Percentiles rank a stretch among this genome's conserved stretches.
phyloP scores from a whole-genome alignment of 2,329 filamentous ascomycete genomes.

The Trichoderma cornu-damae region DNA sequence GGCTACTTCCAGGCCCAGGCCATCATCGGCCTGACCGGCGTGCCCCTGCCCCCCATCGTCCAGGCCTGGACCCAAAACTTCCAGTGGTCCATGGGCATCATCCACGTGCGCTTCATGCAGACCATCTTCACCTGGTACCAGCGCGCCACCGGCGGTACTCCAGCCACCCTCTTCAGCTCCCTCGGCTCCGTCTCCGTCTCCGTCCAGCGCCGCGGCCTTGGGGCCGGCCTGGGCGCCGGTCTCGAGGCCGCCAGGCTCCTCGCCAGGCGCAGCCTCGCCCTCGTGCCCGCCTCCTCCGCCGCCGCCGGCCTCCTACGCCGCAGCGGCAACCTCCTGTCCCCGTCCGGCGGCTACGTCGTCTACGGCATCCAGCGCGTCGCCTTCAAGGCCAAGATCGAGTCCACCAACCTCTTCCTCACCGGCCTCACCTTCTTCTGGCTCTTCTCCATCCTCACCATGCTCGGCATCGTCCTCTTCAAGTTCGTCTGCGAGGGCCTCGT shows the following conservation, averaged over 20 bases:
- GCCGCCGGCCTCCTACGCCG: slow-evolving; percentile 46
- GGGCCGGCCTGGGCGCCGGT: slow-evolving; percentile 31
- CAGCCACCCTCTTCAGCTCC: slow-evolving; percentile 70
- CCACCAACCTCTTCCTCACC: slow-evolving; percentile 90
- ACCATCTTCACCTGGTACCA: slow-evolving; percentile 93
- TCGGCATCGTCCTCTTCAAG: slow-evolving; percentile 51
- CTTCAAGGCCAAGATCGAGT: slow-evolving; percentile 78
- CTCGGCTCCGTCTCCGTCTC: slow-evolving; percentile 60
- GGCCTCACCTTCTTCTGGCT: slow-evolving; percentile 83
- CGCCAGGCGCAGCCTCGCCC: slow-evolving; percentile 51
- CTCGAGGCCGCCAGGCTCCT: slow-evolving; percentile 27
- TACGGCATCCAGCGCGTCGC: slow-evolving; percentile 85
- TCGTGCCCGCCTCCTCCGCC: slow-evolving; percentile 42
- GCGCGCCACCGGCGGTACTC: slow-evolving; percentile 81
- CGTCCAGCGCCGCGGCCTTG: slow-evolving; percentile 60
- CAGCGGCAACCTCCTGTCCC: slow-evolving; percentile 45
- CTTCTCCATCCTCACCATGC: slow-evolving; percentile 69
- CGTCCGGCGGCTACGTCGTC: slow-evolving; percentile 56
- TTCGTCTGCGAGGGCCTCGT: slow-evolving; percentile 72
- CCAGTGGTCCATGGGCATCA: slow-evolving; percentile 97
- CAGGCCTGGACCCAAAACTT: slow-evolving; percentile 95
- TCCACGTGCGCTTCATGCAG: slow-evolving; percentile 78
- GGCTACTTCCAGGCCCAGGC: slow-evolving; percentile 93
- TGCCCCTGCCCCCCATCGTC: slow-evolving; percentile 80
- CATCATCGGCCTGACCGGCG: slow-evolving; percentile 78